These are phyloP conservation scores for Clavariopsis aquatica DNA, from an alignment of 495 filamentous ascomycete genomes.

Conservation along the genomic window DNA sequence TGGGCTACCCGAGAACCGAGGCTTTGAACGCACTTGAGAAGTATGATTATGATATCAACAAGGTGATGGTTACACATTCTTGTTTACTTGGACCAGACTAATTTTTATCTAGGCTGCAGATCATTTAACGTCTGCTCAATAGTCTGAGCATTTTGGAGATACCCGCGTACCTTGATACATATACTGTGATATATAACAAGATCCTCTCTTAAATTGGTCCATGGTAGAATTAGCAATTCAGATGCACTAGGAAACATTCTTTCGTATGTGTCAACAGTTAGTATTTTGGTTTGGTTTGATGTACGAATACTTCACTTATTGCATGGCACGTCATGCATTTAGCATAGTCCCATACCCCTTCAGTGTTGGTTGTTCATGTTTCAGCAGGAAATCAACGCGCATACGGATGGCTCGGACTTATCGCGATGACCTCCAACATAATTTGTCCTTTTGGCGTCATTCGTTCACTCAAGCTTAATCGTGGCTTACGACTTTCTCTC, in stretches of 20 bases:
- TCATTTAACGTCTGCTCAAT: conserved; percentile 39
- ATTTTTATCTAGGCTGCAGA: conserved; percentile 40
- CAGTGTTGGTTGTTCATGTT: conserved; percentile 14
- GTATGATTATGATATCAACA: conserved; percentile 92
- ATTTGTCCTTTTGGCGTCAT: conserved; percentile 5
- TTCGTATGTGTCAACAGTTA: neutral
- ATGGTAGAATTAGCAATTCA: neutral
- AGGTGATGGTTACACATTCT: conserved; percentile 58
- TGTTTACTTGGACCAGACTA: neutral
- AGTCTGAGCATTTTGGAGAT: conserved; percentile 6
- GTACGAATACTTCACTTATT: conserved; percentile 22
- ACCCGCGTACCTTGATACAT: neutral
- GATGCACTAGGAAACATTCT: neutral
- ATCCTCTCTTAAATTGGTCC: neutral
- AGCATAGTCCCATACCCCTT: conserved; percentile 4
- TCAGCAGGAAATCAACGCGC: conserved; percentile 14
- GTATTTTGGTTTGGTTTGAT: conserved; percentile 10
- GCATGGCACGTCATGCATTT: conserved; percentile 2
- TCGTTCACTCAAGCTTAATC: conserved; percentile 3
- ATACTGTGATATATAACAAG: neutral
- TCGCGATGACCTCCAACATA: neutral
- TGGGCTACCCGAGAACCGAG: conserved; percentile 82
- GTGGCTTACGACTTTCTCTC: conserved; percentile 16
- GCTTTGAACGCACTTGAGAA: conserved; percentile 87
- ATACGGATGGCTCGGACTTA: neutral